Conservation (phyloP, 805 yeast species). For the Yamadazyma akitaensis region DNA sequence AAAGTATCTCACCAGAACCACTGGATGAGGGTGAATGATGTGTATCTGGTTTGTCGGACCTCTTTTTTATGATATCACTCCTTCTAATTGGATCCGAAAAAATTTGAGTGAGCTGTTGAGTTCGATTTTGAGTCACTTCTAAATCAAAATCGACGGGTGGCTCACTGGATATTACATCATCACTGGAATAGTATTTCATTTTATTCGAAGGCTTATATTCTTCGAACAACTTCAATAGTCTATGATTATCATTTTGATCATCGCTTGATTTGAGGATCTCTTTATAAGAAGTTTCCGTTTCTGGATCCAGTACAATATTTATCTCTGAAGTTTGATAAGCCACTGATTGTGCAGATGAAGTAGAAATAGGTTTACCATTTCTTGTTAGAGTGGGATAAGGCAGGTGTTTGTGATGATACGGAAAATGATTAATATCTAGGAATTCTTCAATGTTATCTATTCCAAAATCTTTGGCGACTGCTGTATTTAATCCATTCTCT, state of each 20-base stretch:
- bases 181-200: neutral
- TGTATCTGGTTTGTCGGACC: neutral
- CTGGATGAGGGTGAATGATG: too few species aligned
- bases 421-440: neutral
- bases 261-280: neutral
- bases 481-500: neutral
- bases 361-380: neutral
- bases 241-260: neutral
- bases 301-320: neutral
- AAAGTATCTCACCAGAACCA: neutral
- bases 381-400: neutral
- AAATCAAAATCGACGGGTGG: slow-evolving; percentile 1
- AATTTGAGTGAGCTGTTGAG: slow-evolving; percentile 2
- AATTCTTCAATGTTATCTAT: neutral
- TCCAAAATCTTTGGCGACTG: neutral
- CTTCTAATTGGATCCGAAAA: neutral
- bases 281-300: neutral
- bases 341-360: neutral
- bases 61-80: neutral
- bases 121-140: slow-evolving; percentile 1
- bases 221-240: slow-evolving; percentile 1
- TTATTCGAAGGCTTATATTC: neutral
- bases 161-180: slow-evolving; percentile 3
- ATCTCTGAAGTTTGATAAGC: neutral
- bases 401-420: neutral